Base-by-base conservation (phyloP, 108 stramenopile genomes). In the Cylindrotheca fusiformis region DNA sequence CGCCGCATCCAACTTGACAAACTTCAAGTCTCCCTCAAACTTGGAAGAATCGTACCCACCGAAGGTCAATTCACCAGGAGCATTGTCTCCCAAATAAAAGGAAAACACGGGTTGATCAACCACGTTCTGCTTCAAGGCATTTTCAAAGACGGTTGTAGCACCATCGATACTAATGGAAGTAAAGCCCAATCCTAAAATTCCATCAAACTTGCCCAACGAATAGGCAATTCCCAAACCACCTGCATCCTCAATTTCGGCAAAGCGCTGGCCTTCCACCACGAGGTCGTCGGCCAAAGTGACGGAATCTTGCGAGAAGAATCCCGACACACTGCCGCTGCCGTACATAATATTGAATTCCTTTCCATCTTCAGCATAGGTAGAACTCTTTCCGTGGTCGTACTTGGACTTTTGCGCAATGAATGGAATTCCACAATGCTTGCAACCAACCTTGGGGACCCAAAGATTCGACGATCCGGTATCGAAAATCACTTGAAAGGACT, bases 181-280 rank as follows among this genome's bases (percentile, higher is more conserved):
- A 58, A 98, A 99, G 50, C 94, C 99, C 33, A 98, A 65, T 67
- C 99, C 99, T 53, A 98, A 68, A 65, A 99, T 99, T 32, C 99
- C 99, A 74, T 98, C 99, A 74, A 98, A 99, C 32, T 97, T 93
- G 27, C 97, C 97, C 29, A 97, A 52, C 17, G 78, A 75, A 67
- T 94, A 99, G 4, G 96, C 98, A 17, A 96, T 52, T 14, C 99
- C 99, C 50, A 99, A 74, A 29, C 99, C 99, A 48, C 88, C 93
- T n/a, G 97, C 97, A 86, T 99, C 93, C 29, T 86, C 69, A 6
- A 95, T 76, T 74, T 91, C 88, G 28, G 91, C 94, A 67, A 95
- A 95, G 41, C 85, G 82, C 62, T 92, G 90, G 20, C 60, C 58
- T 19, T 65, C 33, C 22, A 95, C 65, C 1, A 68, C 72, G 48